A percentile compares a stretch with the other conserved stretches of the same genome.
Evolutionary conservation across 2,329 filamentous ascomycete species (phyloP).

Genomic region (Pseudopyrenochaeta lycopersici): DNA sequence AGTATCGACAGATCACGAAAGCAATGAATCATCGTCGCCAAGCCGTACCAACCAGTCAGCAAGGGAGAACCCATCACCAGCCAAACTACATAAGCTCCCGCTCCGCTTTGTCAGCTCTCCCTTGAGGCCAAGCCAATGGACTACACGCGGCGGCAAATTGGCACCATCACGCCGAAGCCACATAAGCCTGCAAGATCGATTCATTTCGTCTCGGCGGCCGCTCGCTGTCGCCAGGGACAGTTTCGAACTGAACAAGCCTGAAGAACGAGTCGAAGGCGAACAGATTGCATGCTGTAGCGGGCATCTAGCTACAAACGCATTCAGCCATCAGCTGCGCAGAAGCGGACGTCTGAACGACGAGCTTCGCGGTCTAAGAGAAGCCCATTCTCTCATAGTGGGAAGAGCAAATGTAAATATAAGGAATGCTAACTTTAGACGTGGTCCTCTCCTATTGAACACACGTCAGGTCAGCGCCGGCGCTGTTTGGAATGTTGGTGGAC

Average conservation of each 20-base stretch:
- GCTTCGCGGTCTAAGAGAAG: constrained; percentile 41
- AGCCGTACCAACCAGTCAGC: not conserved
- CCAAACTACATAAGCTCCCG: constrained; percentile 21
- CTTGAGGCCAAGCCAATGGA: constrained; percentile 44
- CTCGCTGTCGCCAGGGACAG: constrained; percentile 55
- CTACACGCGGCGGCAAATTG: constrained; percentile 31
- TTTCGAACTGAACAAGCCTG: constrained; percentile 62
- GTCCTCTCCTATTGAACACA: constrained; percentile 21
- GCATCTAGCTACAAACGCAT: constrained; percentile 61
- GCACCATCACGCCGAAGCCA: constrained; percentile 25
- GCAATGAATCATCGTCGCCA: not conserved
- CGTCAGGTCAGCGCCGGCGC: constrained; percentile 70
- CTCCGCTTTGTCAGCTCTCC: constrained; percentile 39
- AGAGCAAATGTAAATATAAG: constrained; percentile 27
- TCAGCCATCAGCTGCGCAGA: constrained; percentile 54
- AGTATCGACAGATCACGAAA: constrained; percentile 2
- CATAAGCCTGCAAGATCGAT: constrained; percentile 63
- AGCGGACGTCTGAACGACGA: constrained; percentile 45
- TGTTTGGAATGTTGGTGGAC: constrained; percentile 81
- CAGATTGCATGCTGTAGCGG: constrained; percentile 58
- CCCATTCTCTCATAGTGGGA: constrained; percentile 37
- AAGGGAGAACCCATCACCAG: not conserved
- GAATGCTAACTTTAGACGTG: constrained; percentile 32
- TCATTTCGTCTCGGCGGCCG: constrained; percentile 61
- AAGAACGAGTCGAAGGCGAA: constrained; percentile 54